These are phyloP conservation scores for Trifolium pratense DNA, from an alignment of 306 rosid species.

Conservation along the genomic window DNA sequence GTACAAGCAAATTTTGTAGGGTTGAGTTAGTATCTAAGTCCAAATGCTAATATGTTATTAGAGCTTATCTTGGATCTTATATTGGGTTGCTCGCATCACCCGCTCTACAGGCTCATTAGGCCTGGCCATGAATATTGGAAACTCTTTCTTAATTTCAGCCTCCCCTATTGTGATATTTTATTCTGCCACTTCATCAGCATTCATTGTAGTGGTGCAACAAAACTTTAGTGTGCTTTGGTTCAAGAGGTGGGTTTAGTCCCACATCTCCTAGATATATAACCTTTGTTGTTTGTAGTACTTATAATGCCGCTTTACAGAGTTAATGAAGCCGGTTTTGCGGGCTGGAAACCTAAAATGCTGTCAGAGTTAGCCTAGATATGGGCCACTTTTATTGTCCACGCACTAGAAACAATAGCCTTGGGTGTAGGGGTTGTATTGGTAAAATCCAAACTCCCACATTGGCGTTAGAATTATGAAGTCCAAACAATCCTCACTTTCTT, in stretches of 20 bases:
- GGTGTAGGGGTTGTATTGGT: background rate
- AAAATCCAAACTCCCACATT: background rate
- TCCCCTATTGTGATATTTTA: background rate
- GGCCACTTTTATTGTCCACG: background rate
- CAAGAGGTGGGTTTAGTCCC: slow-evolving; percentile 1
- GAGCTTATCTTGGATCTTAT: background rate
- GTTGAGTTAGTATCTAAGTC: background rate
- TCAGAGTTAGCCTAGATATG: background rate
- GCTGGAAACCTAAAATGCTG: background rate
- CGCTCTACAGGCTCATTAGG: background rate
- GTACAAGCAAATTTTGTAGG: background rate
- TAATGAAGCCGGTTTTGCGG: background rate
- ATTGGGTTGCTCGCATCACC: background rate
- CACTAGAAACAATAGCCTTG: background rate
- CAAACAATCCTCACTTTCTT: background rate
- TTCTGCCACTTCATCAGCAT: background rate
- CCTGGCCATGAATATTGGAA: background rate
- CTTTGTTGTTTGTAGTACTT: background rate
- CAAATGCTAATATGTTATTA: background rate
- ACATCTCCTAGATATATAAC: background rate
- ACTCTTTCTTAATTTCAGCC: background rate
- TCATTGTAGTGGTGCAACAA: background rate
- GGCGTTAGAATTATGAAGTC: background rate
- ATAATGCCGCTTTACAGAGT: background rate
- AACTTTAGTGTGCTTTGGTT: background rate